Evolutionary conservation across 2,329 filamentous ascomycete species (phyloP).

Genomic region (Clathrospora elynae): DNA sequence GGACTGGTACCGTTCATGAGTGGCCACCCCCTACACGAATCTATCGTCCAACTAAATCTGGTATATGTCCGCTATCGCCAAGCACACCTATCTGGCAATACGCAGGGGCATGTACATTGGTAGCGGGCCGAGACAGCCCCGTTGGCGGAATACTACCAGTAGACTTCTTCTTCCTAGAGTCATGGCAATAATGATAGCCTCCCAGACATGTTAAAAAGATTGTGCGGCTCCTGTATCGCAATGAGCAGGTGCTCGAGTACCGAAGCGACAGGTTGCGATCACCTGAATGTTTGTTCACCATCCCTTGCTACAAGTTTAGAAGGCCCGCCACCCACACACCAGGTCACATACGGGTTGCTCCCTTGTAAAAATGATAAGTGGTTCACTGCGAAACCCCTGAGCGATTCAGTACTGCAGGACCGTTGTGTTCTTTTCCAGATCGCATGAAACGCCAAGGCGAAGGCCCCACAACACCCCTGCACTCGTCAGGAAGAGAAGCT

Average conservation of each 20-base stretch:
- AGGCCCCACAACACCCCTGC: constrained; percentile 7
- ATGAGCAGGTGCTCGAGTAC: neutral
- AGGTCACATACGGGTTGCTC: too few relatives aligned
- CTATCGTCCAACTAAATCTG: constrained; percentile 3
- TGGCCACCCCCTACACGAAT: constrained; percentile 4
- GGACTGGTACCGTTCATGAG: constrained; percentile 9
- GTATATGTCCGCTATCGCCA: constrained; percentile 9
- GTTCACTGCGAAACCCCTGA: too few relatives aligned
- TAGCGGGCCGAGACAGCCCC: constrained; percentile 11
- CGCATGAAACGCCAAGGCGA: constrained; percentile 16
- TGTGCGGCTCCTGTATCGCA: neutral
- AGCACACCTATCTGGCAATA: neutral
- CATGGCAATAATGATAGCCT: constrained; percentile 10
- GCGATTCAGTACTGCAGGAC: neutral
- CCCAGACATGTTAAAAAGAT: constrained; percentile 3
- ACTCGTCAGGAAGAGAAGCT: constrained; percentile 11
- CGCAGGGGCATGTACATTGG: constrained; percentile 5
- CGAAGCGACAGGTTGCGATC: too few relatives aligned
- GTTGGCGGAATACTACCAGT: constrained; percentile 9
- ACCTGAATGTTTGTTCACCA: too few relatives aligned
- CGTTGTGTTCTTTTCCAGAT: constrained; percentile 4
- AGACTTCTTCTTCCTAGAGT: constrained; percentile 10
- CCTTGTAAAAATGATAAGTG: too few relatives aligned
- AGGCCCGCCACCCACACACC: too few relatives aligned
- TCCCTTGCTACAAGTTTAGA: too few relatives aligned